Conservation (phyloP, 2,329 filamentous ascomycete species). For the Trichoderma arundinaceum region DNA sequence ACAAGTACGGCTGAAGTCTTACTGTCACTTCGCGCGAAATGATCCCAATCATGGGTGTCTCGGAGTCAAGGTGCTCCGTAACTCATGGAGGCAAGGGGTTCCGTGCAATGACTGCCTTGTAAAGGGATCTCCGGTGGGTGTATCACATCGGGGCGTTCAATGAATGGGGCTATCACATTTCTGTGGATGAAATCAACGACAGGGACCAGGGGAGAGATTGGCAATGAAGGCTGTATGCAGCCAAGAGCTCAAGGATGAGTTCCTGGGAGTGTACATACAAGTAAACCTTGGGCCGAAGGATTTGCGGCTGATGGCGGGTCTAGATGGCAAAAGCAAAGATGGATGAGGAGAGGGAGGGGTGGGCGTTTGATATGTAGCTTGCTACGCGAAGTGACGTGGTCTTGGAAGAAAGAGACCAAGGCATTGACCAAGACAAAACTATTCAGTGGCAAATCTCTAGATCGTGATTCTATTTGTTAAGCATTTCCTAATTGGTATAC, state of each 20-base stretch:
- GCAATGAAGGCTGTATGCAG: too few species aligned
- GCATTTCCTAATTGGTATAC: too few species aligned
- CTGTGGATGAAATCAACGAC: background rate
- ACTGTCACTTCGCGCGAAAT: conserved; percentile 78
- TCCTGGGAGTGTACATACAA: conserved; percentile 18
- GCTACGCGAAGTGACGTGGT: background rate
- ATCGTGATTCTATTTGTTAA: background rate
- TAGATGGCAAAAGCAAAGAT: background rate
- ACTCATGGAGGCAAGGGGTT: conserved; percentile 62
- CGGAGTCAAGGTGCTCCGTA: conserved; percentile 67
- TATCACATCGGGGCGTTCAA: background rate
- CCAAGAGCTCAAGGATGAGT: background rate
- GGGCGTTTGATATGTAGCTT: background rate
- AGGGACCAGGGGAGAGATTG: background rate
- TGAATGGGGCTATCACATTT: background rate
- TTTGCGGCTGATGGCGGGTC: conserved; percentile 20
- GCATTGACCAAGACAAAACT: background rate
- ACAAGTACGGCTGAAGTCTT: conserved; percentile 63
- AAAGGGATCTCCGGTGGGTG: background rate
- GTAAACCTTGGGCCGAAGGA: background rate
- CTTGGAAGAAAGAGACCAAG: too few species aligned
- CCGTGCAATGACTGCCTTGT: conserved; percentile 57
- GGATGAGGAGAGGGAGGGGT: background rate
- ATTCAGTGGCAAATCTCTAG: background rate
- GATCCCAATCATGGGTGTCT: conserved; percentile 72